Conservation (phyloP, 768 basidiomycete species). For the Rhizopogon vulgaris region DNA sequence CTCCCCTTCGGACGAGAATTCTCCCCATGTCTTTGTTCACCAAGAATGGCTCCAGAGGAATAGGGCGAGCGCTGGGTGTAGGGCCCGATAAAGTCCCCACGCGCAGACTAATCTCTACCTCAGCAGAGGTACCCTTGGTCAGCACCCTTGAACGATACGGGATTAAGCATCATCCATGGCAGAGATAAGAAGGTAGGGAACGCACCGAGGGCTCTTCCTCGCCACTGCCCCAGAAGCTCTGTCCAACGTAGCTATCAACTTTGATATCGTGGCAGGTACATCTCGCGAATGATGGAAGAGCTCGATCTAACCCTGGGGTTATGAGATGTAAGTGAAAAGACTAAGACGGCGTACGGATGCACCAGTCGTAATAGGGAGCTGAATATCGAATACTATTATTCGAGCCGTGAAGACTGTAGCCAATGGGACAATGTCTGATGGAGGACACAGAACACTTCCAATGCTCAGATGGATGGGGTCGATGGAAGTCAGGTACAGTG, state of each 20-base stretch:
- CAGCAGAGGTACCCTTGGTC: constrained; percentile 78
- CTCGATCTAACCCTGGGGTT: constrained; percentile 55
- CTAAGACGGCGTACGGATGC: constrained; percentile 52
- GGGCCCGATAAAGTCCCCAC: constrained; percentile 44
- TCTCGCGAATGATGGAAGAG: constrained; percentile 93
- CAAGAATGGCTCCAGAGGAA: constrained; percentile 83
- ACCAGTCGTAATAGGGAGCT: constrained; percentile 83
- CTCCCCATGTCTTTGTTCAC: constrained; percentile 96
- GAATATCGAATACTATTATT: constrained; percentile 90
- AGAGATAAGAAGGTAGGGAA: constrained; percentile 4
- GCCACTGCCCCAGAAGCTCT: constrained; percentile 65
- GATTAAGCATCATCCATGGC: constrained; percentile 4
- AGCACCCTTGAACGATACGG: constrained; percentile 52
- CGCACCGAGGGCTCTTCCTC: constrained; percentile 78
- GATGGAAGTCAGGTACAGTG: constrained; percentile 73
- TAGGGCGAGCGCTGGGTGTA: constrained; percentile 41
- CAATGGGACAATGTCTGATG: constrained; percentile 64
- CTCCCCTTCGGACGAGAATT: constrained; percentile 77
- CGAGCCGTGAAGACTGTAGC: constrained; percentile 76
- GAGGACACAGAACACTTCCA: constrained; percentile 85
- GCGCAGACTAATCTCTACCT: constrained; percentile 77
- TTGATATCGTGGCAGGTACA: constrained; percentile 83
- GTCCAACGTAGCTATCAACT: constrained; percentile 75
- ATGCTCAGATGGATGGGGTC: constrained; percentile 84
- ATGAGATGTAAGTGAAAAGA: not conserved